Evolutionary conservation across 1,139 yeast genomes (phyloP), one percentile per base, ranked within the genome.

Genomic region (Yamadazyma dendronema): DNA sequence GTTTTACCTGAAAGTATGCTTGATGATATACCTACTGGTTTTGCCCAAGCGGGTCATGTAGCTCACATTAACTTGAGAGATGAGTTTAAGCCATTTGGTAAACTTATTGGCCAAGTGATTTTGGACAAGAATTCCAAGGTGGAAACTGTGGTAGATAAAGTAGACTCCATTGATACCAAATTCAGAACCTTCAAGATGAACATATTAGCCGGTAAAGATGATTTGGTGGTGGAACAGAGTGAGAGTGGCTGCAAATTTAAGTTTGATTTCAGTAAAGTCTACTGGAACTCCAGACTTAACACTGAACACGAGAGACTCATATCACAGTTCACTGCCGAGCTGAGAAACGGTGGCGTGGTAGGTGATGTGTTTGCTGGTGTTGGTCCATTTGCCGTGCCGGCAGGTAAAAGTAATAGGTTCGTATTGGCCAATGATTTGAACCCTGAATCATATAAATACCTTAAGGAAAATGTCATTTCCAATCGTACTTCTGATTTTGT

Each of bases 281-380:
- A 94, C 62, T 94, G 99, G 99, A 94, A 94, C 61, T 88, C 97
- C 11, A 75, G 98, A 49, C 69, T 94, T 38, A 94, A 89, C 50
- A 85, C 96, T 0, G 99, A 94, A 54, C 99, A 94, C 59, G 94
- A 82, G 37, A 69, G 97, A 41, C 63, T 94, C 34, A 82, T 92
- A 9, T 55, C 63, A 3, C 60, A 57, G 39, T 90, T 94, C 55
- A 19, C n/a, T n/a, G n/a, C n/a, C n/a, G n/a, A n/a, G n/a, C n/a
- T n/a, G n/a, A 54, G 74, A 43, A 67, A 74, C 2, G 74, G 81
- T 9, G 85, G 84, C 42, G 85, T 87, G 2, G 87, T 94, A 0
- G 88, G 89, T 48, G 99, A 94, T 65, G 97, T 89, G 0, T 87
- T 94, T 77, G 98, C 97, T 0, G 99, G 99, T 26, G 98, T 94